Evolutionary conservation across 2,329 filamentous ascomycete species (phyloP).

Genomic region (Fusarium sp.): DNA sequence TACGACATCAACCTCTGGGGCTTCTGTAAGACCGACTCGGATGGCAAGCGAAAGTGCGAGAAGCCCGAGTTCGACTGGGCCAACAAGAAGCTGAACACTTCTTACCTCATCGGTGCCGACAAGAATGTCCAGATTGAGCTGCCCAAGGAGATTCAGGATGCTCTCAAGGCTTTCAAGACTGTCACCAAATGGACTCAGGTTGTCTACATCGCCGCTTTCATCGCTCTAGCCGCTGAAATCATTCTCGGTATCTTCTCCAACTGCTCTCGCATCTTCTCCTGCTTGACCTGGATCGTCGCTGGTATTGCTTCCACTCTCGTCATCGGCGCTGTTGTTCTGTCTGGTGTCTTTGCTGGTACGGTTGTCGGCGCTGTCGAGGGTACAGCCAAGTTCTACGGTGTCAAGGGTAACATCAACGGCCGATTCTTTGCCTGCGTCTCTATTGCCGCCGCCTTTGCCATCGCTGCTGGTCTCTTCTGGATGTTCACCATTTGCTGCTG

Average conservation of each 20-base stretch:
- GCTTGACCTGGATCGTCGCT: slow-evolving; percentile 82
- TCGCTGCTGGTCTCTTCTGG: slow-evolving; percentile 89
- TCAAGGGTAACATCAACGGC: slow-evolving; percentile 73
- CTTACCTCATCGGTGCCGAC: slow-evolving; percentile 59
- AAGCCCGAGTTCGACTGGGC: slow-evolving; percentile 81
- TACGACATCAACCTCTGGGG: slow-evolving; percentile 90
- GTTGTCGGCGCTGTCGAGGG: slow-evolving; percentile 66
- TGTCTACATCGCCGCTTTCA: slow-evolving; percentile 79
- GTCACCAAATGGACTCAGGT: slow-evolving; percentile 86
- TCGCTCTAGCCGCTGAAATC: slow-evolving; percentile 76
- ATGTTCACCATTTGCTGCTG: slow-evolving; percentile 85
- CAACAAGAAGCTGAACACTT: slow-evolving; percentile 75
- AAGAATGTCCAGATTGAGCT: slow-evolving; percentile 69
- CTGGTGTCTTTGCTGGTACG: slow-evolving; percentile 78
- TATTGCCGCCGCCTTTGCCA: slow-evolving; percentile 81
- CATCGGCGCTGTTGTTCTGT: slow-evolving; percentile 74
- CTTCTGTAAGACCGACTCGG: slow-evolving; percentile 77
- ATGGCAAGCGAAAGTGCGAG: slow-evolving; percentile 72
- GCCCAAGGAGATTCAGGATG: slow-evolving; percentile 72
- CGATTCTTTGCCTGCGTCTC: slow-evolving; percentile 79
- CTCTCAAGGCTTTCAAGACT: slow-evolving; percentile 77
- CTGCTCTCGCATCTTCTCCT: slow-evolving; percentile 84
- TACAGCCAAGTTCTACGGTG: slow-evolving; percentile 76
- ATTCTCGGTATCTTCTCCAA: slow-evolving; percentile 83
- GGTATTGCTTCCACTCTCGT: slow-evolving; percentile 66